These are phyloP conservation scores for Diaporthe sp. DNA, from an alignment of 2,329 filamentous ascomycete species.

Conservation along the genomic window DNA sequence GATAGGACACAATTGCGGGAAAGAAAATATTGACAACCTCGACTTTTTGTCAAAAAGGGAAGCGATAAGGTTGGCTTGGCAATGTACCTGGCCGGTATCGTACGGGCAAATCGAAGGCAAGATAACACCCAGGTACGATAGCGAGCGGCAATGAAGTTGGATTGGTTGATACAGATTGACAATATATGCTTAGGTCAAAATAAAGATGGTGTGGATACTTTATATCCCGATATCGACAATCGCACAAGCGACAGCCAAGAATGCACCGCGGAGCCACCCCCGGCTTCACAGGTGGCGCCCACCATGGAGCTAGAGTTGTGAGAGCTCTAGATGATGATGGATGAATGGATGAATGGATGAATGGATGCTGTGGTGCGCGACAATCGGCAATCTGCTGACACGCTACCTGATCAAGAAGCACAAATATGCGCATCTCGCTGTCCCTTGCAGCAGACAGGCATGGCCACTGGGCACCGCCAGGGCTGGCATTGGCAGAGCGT, in stretches of 20 bases:
- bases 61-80: slow-evolving; percentile 20
- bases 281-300: slow-evolving; percentile 1
- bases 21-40: neutral
- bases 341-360: neutral
- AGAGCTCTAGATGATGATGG: slow-evolving; percentile 5
- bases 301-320: slow-evolving; percentile 20
- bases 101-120: neutral
- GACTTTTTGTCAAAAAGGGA: neutral
- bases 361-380: slow-evolving; percentile 18
- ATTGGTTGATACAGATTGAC: neutral
- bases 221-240: neutral
- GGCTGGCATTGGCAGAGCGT: slow-evolving; percentile 6
- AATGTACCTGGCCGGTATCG: neutral
- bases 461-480: neutral
- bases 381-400: slow-evolving; percentile 4
- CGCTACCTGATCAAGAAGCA: slow-evolving; percentile 12
- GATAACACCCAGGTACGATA: neutral
- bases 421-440: neutral
- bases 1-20: neutral
- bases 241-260: neutral
- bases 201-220: neutral
- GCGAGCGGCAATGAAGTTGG: neutral
- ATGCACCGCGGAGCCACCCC: neutral
- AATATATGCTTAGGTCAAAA: neutral
- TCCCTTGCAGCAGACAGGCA: slow-evolving; percentile 7